Conservation (phyloP, 306 rosid species). For the Lablab purpureus region DNA sequence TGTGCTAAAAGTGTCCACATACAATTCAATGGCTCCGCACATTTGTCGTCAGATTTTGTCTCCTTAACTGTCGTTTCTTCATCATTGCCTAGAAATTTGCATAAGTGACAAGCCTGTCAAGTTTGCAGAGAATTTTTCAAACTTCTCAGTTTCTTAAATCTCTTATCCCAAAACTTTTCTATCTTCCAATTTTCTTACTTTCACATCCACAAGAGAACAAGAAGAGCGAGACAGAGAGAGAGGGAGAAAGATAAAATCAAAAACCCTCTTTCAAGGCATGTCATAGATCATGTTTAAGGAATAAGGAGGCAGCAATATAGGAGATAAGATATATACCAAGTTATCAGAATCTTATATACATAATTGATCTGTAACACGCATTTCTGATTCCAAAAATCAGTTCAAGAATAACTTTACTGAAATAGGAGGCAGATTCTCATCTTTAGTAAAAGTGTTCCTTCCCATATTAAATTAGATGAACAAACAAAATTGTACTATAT, state of each 20-base stretch:
- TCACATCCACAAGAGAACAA: neutral
- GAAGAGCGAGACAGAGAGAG: neutral
- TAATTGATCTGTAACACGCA: conserved; percentile 27
- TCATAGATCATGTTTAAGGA: neutral
- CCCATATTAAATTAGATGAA: conserved; percentile 45
- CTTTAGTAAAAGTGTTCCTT: conserved; percentile 38
- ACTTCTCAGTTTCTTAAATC: conserved; percentile 27
- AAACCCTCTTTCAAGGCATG: conserved; percentile 5
- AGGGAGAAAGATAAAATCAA: neutral
- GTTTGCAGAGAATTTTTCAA: conserved; percentile 29
- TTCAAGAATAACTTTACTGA: conserved; percentile 32
- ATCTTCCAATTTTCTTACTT: conserved; percentile 2
- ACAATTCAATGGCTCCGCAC: conserved; percentile 36
- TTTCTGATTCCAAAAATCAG: conserved; percentile 27
- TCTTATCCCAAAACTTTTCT: conserved; percentile 3
- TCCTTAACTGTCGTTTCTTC: conserved; percentile 35
- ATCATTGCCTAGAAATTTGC: conserved; percentile 35
- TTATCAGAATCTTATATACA: conserved; percentile 41
- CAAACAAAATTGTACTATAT: conserved; percentile 50
- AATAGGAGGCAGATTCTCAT: conserved; percentile 47
- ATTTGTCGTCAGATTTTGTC: conserved; percentile 41
- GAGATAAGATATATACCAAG: neutral
- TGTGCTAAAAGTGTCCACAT: conserved; percentile 42
- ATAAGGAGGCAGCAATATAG: neutral
- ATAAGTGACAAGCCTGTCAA: neutral